Evolutionary conservation across 2,329 filamentous ascomycete species (phyloP).

Genomic region (Colletotrichum simmondsii): DNA sequence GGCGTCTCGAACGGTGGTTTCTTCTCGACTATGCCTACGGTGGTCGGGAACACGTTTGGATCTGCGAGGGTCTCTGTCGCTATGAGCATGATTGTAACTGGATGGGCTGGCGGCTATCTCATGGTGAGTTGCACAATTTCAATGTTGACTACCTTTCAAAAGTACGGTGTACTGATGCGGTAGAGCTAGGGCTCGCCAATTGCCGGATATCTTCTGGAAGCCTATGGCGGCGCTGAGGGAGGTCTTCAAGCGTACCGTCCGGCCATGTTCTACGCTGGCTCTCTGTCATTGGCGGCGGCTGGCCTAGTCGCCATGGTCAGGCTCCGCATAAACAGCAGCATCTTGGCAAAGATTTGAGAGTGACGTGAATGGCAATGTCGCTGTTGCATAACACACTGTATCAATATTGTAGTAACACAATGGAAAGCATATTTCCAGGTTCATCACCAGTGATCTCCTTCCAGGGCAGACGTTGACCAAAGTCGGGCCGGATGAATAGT

Average conservation of each 20-base stretch:
- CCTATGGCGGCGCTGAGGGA: conserved; percentile 60
- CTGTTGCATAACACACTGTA: too few species aligned
- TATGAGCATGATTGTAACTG: conserved; percentile 71
- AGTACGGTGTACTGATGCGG: not conserved
- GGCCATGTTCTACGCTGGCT: conserved; percentile 71
- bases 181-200: conserved; percentile 62
- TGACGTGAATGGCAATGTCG: too few species aligned
- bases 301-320: conserved; percentile 54
- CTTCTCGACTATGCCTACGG: conserved; percentile 72
- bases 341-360: conserved; percentile 47
- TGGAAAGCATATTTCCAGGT: not conserved
- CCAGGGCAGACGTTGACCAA: not conserved
- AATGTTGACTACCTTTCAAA: too few species aligned
- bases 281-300: conserved; percentile 58
- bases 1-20: conserved; percentile 71
- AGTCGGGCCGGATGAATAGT: not conserved
- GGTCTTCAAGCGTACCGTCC: conserved; percentile 66
- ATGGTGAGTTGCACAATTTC: conserved; percentile 53
- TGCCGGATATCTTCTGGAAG: conserved; percentile 68
- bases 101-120: conserved; percentile 71
- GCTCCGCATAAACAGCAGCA: conserved; percentile 51
- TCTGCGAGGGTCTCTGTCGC: conserved; percentile 63
- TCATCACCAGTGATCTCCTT: not conserved
- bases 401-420: not conserved
- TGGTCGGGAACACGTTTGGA: conserved; percentile 69